Base-by-base conservation (phyloP, 1,284 basidiomycete species). In the Papiliotrema flavescens region DNA sequence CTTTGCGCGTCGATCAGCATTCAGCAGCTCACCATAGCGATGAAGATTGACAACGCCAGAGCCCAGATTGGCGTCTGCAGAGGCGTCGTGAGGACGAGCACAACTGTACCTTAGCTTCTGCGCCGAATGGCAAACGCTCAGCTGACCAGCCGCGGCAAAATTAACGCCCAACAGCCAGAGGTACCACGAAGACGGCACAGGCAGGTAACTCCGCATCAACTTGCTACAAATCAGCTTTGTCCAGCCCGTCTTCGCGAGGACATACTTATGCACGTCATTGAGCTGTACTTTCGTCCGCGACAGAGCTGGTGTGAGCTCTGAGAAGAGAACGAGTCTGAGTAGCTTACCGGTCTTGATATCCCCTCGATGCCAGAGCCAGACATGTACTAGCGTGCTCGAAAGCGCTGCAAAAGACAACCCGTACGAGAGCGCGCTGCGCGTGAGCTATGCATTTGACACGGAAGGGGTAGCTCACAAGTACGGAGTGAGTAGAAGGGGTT, bases 61-160 rank as follows among this genome's bases (percentile, higher is more conserved):
- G 76, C 78, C 80, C 80, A 80, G 8, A 78, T 68, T 0, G 79
- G 79, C 57, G 78, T 75, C 60, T 81, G 80, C 15, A 81, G 65
- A 2, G 79, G 78, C 11, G 77, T 75, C 0, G 75, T 76, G 50
- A 72, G 67, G 15, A 80, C 78, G 37, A 81, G 69, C 22, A 79
- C 41, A 17, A 78, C 69, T 63, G 70, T n/a, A 40, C 19, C 14
- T 48, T 23, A 23, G 20, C 15, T n/a, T 7, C 49, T 17, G 20
- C 3, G 45, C 19, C 26, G 36, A 34, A 17, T n/a, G 53, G 13
- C 9, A 8, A 39, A 15, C 6, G 15, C 19, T 7, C 3, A 26
- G 53, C 71, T 47, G 43, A 73, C 73, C 63, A 3, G 73, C 70
- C 4, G 73, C 73, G 8, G 51, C 57, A 46, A 75, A 66, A 54